Evolutionary conservation across 371 early-diverging fungal genomes (phyloP), one percentile per base, ranked within the genome.

Genomic region (Basidiobolus meristosporus): DNA sequence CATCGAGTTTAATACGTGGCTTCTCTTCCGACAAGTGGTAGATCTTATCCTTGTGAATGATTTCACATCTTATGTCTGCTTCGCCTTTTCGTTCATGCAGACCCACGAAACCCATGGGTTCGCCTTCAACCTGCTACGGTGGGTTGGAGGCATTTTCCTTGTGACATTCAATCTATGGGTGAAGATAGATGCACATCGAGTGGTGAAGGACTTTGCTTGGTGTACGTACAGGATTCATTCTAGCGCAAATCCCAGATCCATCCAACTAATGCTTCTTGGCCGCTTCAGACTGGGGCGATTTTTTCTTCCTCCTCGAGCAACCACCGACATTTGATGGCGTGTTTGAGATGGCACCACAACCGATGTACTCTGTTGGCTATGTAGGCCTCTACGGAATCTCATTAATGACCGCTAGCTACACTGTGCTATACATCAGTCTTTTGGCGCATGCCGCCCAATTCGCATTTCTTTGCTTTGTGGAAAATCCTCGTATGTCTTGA

Each of bases 331-430:
- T 89, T 50, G 87, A 90, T 56, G 90, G 90, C 21, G 88, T 89
- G 0, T 92, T 90, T 56, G 93, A 91, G 52, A 78, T 88, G 78
- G 90, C 89, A 0, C 95, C 95, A 17, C 97, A 96, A 49, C 97
- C 97, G 1, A 93, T 93, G 93, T 96, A 96, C 58, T 89, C 90
- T 7, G 79, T 96, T 26, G 97, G 97, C 0, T 96, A 92, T 50
- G 73, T 81, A 31, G 93, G 93, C 6, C 92, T 86, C 57, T 96
- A 96, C 54, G 97, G 91, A 18, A 60, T 84, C 2, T 82, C 90
- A 6, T 52, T 96, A 31, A 71, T 86, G 47, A 72, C 71, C 30
- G 82, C 77, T 21, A 77, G 77, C 42, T 88, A 88, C 56, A 77
- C 73, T 30, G 90, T 96, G 2, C 70, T 96, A 19, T 90, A 81